Conservation (phyloP, 768 basidiomycete species). For the Lactarius sanguifluus region DNA sequence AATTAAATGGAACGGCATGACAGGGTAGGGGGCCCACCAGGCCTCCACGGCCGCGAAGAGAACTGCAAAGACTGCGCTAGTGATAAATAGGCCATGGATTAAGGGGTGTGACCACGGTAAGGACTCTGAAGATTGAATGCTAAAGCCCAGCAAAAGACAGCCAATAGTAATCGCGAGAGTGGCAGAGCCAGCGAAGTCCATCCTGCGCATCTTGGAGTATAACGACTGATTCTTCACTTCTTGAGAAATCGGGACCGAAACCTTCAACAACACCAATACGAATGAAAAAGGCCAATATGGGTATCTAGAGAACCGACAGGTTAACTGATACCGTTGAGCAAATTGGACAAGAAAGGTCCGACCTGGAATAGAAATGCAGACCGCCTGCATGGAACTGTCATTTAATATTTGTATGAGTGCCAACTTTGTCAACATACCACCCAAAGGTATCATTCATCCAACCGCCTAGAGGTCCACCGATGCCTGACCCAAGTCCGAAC, state of each 20-base stretch:
- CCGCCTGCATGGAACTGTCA: conserved; percentile 52
- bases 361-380: conserved; percentile 87
- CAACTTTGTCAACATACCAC: conserved; percentile 53
- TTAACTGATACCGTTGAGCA: conserved; percentile 13
- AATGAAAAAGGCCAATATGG: conserved; percentile 71
- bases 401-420: neutral
- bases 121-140: conserved; percentile 75
- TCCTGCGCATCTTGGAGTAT: conserved; percentile 66
- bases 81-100: conserved; percentile 63
- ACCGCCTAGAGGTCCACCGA: conserved; percentile 79
- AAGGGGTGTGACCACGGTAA: conserved; percentile 72
- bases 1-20: conserved; percentile 84
- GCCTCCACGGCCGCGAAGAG: conserved; percentile 80
- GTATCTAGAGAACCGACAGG: conserved; percentile 50
- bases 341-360: conserved; percentile 31
- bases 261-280: conserved; percentile 68
- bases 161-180: conserved; percentile 74
- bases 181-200: conserved; percentile 82
- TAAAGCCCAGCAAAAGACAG: conserved; percentile 72
- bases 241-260: conserved; percentile 73
- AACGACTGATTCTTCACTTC: conserved; percentile 59
- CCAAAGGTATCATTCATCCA: conserved; percentile 85
- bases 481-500: conserved; percentile 79
- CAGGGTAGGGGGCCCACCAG: conserved; percentile 75
- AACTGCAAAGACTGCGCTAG: conserved; percentile 52